phyloP scores from a whole-genome alignment of 169 alveolate genomes.

The Cryptosporidium ryanae region DNA sequence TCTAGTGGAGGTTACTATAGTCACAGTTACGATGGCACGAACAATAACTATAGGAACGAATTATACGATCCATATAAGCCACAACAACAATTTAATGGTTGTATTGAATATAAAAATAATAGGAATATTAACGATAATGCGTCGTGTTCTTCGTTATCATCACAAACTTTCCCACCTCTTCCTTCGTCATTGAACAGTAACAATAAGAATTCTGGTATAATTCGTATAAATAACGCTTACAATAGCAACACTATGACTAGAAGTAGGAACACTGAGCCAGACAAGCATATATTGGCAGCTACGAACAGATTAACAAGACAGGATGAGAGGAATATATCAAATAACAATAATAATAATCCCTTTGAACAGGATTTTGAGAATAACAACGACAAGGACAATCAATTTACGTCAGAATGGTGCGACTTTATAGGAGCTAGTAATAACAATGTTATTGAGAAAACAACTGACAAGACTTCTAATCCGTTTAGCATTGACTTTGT shows the following conservation, averaged over 20 bases:
- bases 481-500: too few relatives aligned
- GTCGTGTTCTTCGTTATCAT: background rate
- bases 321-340: too few relatives aligned
- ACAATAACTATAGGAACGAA: background rate
- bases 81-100: too few relatives aligned
- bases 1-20: too few relatives aligned
- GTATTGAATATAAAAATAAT: background rate
- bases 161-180: background rate
- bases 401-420: conserved; percentile 14
- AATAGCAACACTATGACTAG: background rate
- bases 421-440: conserved; percentile 24
- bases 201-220: background rate
- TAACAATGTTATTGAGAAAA: background rate
- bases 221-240: background rate
- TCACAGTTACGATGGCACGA: background rate
- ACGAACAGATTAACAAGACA: conserved; percentile 36
- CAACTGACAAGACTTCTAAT: background rate
- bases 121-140: background rate
- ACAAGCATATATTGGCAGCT: conserved; percentile 26
- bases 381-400: background rate
- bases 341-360: background rate
- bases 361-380: background rate
- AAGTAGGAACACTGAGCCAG: background rate
- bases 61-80: conserved; percentile 51
- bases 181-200: background rate